These are phyloP conservation scores for Parachlorella kessleri DNA, from an alignment of 139 green algal species.

Conservation along the genomic window DNA sequence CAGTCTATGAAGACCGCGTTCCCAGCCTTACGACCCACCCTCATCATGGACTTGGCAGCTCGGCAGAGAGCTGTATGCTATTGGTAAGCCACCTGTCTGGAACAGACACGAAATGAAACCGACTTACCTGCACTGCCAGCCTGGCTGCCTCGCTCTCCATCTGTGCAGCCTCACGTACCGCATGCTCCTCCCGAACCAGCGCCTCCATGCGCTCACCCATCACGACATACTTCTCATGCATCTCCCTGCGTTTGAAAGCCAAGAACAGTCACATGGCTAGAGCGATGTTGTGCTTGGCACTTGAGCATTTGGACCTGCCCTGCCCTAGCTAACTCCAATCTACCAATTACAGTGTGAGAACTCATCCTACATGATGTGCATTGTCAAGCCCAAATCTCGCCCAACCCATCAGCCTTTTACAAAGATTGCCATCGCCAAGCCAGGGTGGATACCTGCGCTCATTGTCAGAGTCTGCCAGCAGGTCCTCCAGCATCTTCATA, in stretches of 20 bases:
- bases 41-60: no score
- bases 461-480: slow-evolving; percentile 14
- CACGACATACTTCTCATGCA: slow-evolving; percentile 29
- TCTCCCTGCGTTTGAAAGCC: neutral
- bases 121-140: slow-evolving; percentile 14
- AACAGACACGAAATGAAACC: neutral
- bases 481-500: slow-evolving; percentile 26
- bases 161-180: neutral
- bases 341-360: no score
- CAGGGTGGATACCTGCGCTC: slow-evolving; percentile 12
- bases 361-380: no score
- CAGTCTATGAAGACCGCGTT: no score
- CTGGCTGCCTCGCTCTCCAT: slow-evolving; percentile 8
- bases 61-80: no score
- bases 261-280: no score
- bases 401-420: neutral
- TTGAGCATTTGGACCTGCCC: no score
- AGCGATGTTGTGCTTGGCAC: no score
- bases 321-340: no score
- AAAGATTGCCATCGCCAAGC: neutral
- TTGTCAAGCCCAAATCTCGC: no score
- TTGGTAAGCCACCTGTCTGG: no score
- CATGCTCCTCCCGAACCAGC: slow-evolving; percentile 12
- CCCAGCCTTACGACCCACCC: no score
- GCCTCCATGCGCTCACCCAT: slow-evolving; percentile 27